Conservation (phyloP, 169 alveolate species). For the Amoebophrya sp. region DNA sequence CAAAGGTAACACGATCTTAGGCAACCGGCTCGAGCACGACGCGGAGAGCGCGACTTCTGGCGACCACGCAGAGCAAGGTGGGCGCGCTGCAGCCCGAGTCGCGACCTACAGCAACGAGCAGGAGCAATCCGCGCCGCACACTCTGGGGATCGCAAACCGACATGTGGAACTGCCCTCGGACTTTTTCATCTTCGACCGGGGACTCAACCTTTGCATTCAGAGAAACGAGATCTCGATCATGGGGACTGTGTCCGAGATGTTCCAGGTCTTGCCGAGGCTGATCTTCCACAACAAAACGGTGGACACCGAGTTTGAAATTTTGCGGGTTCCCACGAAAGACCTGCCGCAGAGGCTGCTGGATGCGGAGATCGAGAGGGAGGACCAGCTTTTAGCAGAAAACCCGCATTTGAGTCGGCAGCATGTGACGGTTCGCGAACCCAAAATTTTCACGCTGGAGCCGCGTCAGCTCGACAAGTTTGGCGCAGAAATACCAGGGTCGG, state of each 20-base stretch:
- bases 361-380: not conserved
- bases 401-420: not conserved
- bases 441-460: not conserved
- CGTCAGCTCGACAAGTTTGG: too few species aligned
- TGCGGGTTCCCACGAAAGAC: not conserved
- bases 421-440: not conserved
- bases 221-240: not conserved
- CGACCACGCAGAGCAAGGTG: too few species aligned
- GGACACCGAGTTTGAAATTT: not conserved
- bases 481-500: too few species aligned
- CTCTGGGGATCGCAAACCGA: not conserved
- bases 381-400: not conserved
- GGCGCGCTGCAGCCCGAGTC: too few species aligned
- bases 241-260: not conserved
- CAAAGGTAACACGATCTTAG: not conserved
- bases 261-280: not conserved
- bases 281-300: not conserved
- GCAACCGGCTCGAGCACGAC: not conserved
- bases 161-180: not conserved
- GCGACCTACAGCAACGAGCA: not conserved
- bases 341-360: not conserved
- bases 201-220: not conserved
- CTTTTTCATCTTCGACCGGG: not conserved
- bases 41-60: not conserved
- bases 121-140: not conserved